phyloP scores from a whole-genome alignment of 2,329 filamentous ascomycete genomes.

The Didymellaceae sp. region DNA sequence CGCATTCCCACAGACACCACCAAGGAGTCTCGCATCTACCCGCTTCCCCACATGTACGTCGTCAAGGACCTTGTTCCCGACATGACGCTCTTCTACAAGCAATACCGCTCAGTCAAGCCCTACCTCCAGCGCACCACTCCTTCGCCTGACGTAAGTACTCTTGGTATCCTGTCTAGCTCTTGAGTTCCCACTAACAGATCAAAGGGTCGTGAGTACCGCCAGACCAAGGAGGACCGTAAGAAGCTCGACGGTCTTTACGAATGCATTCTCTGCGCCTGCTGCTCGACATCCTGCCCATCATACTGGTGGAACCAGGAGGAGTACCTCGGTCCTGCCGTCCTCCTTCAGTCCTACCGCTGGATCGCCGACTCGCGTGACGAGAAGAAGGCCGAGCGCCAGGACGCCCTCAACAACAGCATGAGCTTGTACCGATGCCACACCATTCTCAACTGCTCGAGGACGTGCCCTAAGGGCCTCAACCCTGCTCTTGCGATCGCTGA shows the following conservation, averaged over 20 bases:
- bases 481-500: slow-evolving; percentile 93
- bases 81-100: slow-evolving; percentile 99
- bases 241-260: slow-evolving; percentile 99
- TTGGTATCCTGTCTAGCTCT: neutral
- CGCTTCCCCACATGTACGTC: slow-evolving; percentile 96
- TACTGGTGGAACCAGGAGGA: slow-evolving; percentile 99
- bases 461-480: slow-evolving; percentile 98
- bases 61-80: slow-evolving; percentile 99
- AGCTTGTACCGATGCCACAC: slow-evolving; percentile 98
- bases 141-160: slow-evolving; percentile 74
- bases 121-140: slow-evolving; percentile 93
- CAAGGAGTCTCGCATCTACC: slow-evolving; percentile 92
- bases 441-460: slow-evolving; percentile 97
- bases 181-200: slow-evolving; percentile 26
- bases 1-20: slow-evolving; percentile 85
- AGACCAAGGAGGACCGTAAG: slow-evolving; percentile 88
- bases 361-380: slow-evolving; percentile 94
- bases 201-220: slow-evolving; percentile 89
- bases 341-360: slow-evolving; percentile 98
- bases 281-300: slow-evolving; percentile 97
- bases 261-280: slow-evolving; percentile 99
- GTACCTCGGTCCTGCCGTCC: slow-evolving; percentile 95
- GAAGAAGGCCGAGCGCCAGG: slow-evolving; percentile 84
- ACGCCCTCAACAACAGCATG: slow-evolving; percentile 97
- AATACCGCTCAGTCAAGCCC: slow-evolving; percentile 99